Evolutionary conservation across 805 yeast species (phyloP).

Genomic region (Kuraishia piskuri): DNA sequence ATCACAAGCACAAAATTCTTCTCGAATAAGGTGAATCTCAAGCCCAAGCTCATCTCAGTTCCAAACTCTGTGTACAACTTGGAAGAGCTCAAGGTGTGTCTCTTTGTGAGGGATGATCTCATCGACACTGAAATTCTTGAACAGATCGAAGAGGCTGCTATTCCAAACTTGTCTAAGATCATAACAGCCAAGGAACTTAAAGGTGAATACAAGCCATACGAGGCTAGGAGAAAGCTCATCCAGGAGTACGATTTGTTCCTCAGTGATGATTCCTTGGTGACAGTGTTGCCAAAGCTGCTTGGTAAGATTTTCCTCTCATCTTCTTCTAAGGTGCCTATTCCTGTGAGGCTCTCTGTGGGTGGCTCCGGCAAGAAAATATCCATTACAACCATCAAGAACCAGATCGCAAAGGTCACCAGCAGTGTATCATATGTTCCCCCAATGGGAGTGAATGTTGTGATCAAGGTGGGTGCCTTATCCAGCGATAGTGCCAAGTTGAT

Average conservation of each 20-base stretch:
- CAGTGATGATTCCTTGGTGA: conserved; percentile 75
- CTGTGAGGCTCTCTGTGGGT: conserved; percentile 36
- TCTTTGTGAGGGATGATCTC: conserved; percentile 59
- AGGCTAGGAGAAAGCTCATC: conserved; percentile 71
- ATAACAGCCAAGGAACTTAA: conserved; percentile 69
- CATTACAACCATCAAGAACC: conserved; percentile 43
- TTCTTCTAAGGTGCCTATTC: conserved; percentile 55
- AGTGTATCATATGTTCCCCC: conserved; percentile 62
- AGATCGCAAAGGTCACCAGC: conserved; percentile 46
- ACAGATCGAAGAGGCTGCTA: conserved; percentile 34
- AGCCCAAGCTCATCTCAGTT: conserved; percentile 41
- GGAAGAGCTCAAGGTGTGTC: conserved; percentile 44
- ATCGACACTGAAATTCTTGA: conserved; percentile 35
- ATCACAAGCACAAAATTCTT: conserved; percentile 59
- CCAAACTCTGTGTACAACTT: conserved; percentile 38
- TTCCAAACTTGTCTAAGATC: conserved; percentile 43
- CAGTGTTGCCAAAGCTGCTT: conserved; percentile 72
- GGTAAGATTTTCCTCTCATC: conserved; percentile 71
- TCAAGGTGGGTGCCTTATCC: conserved; percentile 55
- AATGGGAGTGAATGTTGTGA: conserved; percentile 57
- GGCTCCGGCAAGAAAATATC: conserved; percentile 27
- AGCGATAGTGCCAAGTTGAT: conserved; percentile 40
- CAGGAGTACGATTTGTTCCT: conserved; percentile 67
- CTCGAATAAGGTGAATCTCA: conserved; percentile 48
- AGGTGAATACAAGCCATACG: conserved; percentile 81